These are phyloP conservation scores for Fusarium luffae DNA, from an alignment of 2,329 filamentous ascomycete species.

Conservation along the genomic window DNA sequence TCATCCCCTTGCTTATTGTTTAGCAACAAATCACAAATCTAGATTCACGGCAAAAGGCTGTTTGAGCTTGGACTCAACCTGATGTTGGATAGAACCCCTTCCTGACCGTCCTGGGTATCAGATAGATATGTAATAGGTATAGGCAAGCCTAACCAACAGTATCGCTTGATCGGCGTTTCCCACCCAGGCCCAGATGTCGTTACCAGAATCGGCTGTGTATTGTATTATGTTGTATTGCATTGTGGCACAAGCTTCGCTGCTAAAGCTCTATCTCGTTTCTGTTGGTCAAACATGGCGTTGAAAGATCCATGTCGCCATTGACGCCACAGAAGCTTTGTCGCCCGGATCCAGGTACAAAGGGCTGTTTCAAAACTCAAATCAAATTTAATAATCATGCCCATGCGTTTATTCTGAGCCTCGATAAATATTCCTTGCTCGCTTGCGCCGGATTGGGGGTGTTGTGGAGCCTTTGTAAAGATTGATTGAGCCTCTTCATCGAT, in stretches of 20 bases:
- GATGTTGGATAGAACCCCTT: not conserved
- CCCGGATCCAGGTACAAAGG: constrained; percentile 31
- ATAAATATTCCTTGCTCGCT: not conserved
- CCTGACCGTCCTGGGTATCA: not conserved
- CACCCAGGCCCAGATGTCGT: not conserved
- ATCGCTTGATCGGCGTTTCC: not conserved
- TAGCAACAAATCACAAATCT: not conserved
- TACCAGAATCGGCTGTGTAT: constrained; percentile 1
- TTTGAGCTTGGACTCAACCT: not conserved
- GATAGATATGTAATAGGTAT: too few species aligned
- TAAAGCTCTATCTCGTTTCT: not conserved
- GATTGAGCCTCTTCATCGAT: not conserved
- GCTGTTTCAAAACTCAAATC: constrained; percentile 2
- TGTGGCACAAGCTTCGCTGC: not conserved
- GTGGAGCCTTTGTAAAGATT: constrained; percentile 2
- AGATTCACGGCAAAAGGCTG: not conserved
- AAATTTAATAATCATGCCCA: not conserved
- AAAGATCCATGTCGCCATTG: constrained; percentile 23
- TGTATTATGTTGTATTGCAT: not conserved
- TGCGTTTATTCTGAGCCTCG: not conserved
- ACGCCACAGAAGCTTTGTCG: not conserved
- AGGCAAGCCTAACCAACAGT: too few species aligned
- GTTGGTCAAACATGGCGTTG: constrained; percentile 32
- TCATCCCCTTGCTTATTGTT: not conserved
- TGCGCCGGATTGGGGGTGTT: constrained; percentile 19